Evolutionary conservation across 202 grass and related monocot genomes (phyloP).

Genomic region (Bolboschoenoplectus hybrid): DNA sequence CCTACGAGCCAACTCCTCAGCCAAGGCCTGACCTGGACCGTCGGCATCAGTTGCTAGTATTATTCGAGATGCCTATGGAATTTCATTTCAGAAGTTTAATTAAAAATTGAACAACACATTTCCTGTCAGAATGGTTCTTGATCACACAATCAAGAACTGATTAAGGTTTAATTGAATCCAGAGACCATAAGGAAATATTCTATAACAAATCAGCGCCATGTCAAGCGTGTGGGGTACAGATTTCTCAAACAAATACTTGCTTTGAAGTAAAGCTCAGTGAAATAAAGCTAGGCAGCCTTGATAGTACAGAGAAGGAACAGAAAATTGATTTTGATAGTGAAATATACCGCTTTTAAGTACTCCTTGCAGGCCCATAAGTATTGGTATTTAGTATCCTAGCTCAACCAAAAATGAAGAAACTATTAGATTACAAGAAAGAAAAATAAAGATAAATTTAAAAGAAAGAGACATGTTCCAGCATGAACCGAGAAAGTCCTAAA

Average conservation of each 20-base stretch:
- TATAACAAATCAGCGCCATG: not conserved
- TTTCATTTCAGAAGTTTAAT: constrained; percentile 15
- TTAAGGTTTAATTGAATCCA: not conserved
- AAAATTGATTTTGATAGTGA: not conserved
- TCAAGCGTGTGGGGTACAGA: not conserved
- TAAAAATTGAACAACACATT: not conserved
- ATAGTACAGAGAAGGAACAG: not conserved
- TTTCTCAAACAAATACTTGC: not conserved
- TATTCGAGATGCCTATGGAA: constrained; percentile 76
- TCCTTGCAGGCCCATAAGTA: constrained; percentile 92
- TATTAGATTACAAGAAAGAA: constrained; percentile 45
- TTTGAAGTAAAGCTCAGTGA: not conserved
- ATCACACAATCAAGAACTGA: not conserved
- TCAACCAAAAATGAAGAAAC: constrained; percentile 58
- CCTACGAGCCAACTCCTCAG: constrained; percentile 88
- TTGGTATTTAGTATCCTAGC: constrained; percentile 83
- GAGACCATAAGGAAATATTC: not conserved
- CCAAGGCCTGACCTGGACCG: constrained; percentile 74
- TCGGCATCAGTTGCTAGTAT: constrained; percentile 91
- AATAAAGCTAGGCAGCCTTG: not conserved
- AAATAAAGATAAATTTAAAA: constrained; percentile 10
- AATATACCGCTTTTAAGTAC: constrained; percentile 69
- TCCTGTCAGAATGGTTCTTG: not conserved
- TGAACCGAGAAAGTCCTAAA: constrained; percentile 20
- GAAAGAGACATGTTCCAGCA: not conserved